Evolutionary conservation across 257 asterid species (phyloP).

Genomic region (Verbena officinalis): DNA sequence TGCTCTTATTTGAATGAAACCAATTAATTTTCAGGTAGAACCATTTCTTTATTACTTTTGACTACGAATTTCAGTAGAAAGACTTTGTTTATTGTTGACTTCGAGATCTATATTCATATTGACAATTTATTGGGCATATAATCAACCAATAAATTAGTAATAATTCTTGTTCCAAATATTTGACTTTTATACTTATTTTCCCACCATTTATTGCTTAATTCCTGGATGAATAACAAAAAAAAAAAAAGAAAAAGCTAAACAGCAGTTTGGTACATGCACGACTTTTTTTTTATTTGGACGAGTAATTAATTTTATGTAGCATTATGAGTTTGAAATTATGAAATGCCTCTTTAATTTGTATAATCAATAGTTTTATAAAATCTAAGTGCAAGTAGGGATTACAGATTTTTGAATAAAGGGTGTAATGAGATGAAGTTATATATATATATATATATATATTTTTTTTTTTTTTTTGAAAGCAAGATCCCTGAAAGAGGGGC

Average conservation of each 20-base stretch:
- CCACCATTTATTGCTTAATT: conserved; percentile 27
- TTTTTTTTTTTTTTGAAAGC: not conserved
- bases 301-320: not conserved
- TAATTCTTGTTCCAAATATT: not conserved
- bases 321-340: not conserved
- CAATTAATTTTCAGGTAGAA: conserved; percentile 1
- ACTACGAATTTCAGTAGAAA: not conserved
- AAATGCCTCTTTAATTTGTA: not conserved
- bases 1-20: conserved; percentile 2
- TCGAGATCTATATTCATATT: not conserved
- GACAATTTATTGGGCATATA: not conserved
- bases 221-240: conserved; percentile 22
- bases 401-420: conserved; percentile 2
- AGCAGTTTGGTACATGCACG: not conserved
- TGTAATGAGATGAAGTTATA: not conserved
- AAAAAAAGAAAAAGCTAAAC: conserved; percentile 1
- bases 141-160: not conserved
- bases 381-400: conserved; percentile 4
- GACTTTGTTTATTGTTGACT: conserved; percentile 3
- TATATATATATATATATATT: not conserved
- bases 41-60: not conserved
- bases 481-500: too few relatives aligned
- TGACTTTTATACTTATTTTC: conserved; percentile 3
- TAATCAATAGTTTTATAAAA: not conserved
- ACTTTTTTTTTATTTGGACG: not conserved